Conservation (phyloP, 2,329 filamentous ascomycete species). For the Keithomyces neogunnii region DNA sequence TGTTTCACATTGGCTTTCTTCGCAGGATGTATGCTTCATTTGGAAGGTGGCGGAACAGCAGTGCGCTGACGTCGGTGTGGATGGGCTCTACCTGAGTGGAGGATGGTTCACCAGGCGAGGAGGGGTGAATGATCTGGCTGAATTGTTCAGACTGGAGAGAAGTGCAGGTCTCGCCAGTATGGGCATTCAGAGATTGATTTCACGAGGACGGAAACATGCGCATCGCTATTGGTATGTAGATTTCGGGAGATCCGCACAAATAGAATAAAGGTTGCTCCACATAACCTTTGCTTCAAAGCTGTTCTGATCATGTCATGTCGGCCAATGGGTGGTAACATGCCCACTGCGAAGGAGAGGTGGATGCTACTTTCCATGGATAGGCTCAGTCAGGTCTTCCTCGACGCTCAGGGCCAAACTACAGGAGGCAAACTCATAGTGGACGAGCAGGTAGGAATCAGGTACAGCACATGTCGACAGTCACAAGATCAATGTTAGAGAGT, state of each 20-base stretch:
- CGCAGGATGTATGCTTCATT: neutral
- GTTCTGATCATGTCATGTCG: conserved; percentile 5
- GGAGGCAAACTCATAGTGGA: too few relatives aligned
- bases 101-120: neutral
- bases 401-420: too few relatives aligned
- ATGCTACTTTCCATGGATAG: too few relatives aligned
- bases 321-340: too few relatives aligned
- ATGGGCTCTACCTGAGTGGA: neutral
- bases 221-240: conserved; percentile 10
- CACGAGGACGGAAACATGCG: conserved; percentile 5
- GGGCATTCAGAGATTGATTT: conserved; percentile 5
- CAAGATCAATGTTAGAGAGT: neutral
- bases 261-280: neutral
- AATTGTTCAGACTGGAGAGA: conserved; percentile 13
- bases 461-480: neutral
- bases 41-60: neutral
- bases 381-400: too few relatives aligned
- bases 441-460: too few relatives aligned
- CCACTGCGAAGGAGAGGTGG: too few relatives aligned
- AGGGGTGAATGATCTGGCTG: neutral
- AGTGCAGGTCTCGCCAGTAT: conserved; percentile 24
- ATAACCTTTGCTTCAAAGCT: neutral
- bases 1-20: neutral
- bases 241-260: neutral
- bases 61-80: neutral